Base-by-base conservation (phyloP, 805 yeast species). In the Zygoascus tannicola region DNA sequence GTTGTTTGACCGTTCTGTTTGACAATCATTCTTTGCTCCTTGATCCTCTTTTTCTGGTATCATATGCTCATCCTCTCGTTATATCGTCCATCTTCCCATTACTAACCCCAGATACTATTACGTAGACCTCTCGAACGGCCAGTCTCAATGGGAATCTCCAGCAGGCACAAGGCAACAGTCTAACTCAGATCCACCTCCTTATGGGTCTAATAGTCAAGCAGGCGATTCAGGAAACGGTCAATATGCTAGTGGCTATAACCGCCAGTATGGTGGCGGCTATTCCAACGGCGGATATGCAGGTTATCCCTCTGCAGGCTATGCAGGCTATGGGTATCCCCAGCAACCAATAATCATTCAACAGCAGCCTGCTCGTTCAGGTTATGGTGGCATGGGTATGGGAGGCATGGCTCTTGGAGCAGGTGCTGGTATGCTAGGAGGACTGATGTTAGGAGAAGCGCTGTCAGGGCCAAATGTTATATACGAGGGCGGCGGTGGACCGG, bases 131-230 rank as follows among this genome's bases (percentile, higher is more conserved):
- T 56, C 69, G 14, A 75, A 85, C 12, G 81, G 83, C 47, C 68
- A 76, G 52, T 85, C 95, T 0, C 96, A 87, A 62, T 90, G 97
- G 97, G 95, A 85, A 43, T 76, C 79, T 12, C 97, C 96, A 14
- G n/a, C 41, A n/a, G 58, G 52, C 15, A 52, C 59, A n/a, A 55
- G 55, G 30, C 30, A 26, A 8, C 30, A 26, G 10, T 35, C 40
- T 12, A 28, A n/a, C 5, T 7, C 15, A 7, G 15, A 16, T 33
- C 15, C 35, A 8, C 35, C 35, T 33, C 15, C 15, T 16, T 33
- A 14, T n/a, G 35, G 15, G 5, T 5, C 35, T 15, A n/a, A n/a
- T n/a, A 26, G 30, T 26, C 30, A 26, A 12, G 30, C 10, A 26
- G 30, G 10, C 30, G 12, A 7, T 26, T 26, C 30, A 12, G 30